Evolutionary conservation across 305 asterid genomes (phyloP).

Genomic region (Coffea humblotiana): DNA sequence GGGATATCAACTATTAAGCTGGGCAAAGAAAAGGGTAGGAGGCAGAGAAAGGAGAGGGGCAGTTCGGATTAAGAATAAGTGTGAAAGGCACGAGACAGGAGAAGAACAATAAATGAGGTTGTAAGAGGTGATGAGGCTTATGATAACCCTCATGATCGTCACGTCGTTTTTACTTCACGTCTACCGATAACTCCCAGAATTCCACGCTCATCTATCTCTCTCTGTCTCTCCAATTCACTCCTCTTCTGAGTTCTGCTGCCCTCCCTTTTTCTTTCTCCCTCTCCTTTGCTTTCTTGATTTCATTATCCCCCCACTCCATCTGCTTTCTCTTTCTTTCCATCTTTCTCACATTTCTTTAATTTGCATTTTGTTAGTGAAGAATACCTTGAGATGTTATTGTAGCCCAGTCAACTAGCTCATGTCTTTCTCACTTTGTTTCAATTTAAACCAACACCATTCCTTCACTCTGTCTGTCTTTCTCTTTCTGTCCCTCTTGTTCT

Average conservation of each 20-base stretch:
- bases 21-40: slow-evolving; percentile 8
- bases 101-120: slow-evolving; percentile 69
- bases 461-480: slow-evolving; percentile 22
- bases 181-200: slow-evolving; percentile 49
- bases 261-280: not conserved
- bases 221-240: slow-evolving; percentile 14
- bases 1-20: not conserved
- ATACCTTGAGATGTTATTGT: slow-evolving; percentile 8
- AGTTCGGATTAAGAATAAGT: slow-evolving; percentile 87
- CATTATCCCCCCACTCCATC: not conserved
- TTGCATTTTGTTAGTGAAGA: slow-evolving; percentile 1
- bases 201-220: slow-evolving; percentile 36
- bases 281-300: not conserved
- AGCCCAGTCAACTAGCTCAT: slow-evolving; percentile 39
- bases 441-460: slow-evolving; percentile 38
- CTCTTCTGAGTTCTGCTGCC: not conserved
- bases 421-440: slow-evolving; percentile 41
- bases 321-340: slow-evolving; percentile 3
- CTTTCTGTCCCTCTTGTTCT: slow-evolving; percentile 33
- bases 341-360: not conserved
- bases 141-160: slow-evolving; percentile 98
- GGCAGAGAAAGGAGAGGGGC: slow-evolving; percentile 40
- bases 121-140: slow-evolving; percentile 79
- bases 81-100: slow-evolving; percentile 80
- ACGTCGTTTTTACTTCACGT: slow-evolving; percentile 79